Evolutionary conservation across 306 rosid genomes (phyloP).

Genomic region (Quercus berberidifolia): DNA sequence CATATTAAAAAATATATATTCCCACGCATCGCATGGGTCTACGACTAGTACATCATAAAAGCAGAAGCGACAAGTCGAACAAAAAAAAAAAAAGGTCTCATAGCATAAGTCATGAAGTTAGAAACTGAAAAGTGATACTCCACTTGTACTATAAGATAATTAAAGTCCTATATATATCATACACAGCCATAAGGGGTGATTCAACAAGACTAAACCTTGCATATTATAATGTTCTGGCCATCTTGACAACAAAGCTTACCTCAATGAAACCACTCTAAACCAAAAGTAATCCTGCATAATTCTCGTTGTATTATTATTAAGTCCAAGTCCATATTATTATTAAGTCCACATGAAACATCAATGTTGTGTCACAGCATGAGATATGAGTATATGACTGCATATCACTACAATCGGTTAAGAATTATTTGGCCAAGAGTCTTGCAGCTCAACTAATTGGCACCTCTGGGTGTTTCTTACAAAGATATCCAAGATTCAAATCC

Average conservation of each 20-base stretch:
- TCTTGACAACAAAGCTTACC: not conserved
- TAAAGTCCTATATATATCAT: not conserved
- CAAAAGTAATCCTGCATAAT: not conserved
- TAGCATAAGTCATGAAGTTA: not conserved
- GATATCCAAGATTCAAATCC: too few species aligned
- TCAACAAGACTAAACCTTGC: not conserved
- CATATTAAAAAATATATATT: too few species aligned
- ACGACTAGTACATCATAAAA: not conserved
- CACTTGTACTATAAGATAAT: not conserved
- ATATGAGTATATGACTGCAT: not conserved
- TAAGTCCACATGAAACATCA: not conserved
- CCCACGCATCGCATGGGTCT: too few species aligned
- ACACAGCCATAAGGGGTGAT: not conserved
- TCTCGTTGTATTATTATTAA: not conserved
- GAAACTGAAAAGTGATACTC: not conserved
- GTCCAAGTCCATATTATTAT: not conserved
- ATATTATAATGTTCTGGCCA: not conserved
- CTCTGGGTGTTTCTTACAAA: too few species aligned
- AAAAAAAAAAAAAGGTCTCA: not conserved
- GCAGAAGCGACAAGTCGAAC: not conserved
- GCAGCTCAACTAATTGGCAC: too few species aligned
- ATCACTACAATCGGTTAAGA: not conserved
- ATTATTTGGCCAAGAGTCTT: not conserved
- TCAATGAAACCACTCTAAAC: not conserved
- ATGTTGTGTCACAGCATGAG: not conserved